Evolutionary conservation across 257 asterid species (phyloP).

Genomic region (Apocynum venetum): DNA sequence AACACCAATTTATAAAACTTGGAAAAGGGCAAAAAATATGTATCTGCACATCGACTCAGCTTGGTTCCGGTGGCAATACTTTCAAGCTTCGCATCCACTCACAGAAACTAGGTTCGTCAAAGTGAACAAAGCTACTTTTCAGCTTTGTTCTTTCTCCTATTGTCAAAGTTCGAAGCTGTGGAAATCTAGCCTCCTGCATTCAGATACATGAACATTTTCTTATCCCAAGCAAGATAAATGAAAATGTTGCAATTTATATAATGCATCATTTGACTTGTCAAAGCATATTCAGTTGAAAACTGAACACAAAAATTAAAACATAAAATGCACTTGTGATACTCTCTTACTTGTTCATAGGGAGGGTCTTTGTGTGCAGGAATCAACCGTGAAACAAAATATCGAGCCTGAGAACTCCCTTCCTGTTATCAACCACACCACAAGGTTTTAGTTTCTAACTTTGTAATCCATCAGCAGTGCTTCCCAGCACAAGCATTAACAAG

Average conservation of each 20-base stretch:
- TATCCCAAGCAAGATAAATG: not conserved
- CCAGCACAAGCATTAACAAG: constrained; percentile 8
- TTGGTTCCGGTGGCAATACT: constrained; percentile 82
- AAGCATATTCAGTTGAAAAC: not conserved
- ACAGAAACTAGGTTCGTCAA: constrained; percentile 93
- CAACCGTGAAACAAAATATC: constrained; percentile 86
- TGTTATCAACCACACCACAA: constrained; percentile 29
- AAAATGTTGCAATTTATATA: not conserved
- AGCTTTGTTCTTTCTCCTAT: constrained; percentile 73
- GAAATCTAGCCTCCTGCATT: constrained; percentile 88
- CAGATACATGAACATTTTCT: not conserved
- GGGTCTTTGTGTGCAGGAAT: constrained; percentile 98
- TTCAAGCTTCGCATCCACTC: constrained; percentile 93
- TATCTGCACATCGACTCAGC: constrained; percentile 16
- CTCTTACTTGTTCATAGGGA: constrained; percentile 82
- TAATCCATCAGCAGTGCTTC: not conserved
- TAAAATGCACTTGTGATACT: not conserved
- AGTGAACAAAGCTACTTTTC: constrained; percentile 83
- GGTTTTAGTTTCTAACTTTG: not conserved
- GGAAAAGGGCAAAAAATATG: not conserved
- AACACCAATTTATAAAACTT: not conserved
- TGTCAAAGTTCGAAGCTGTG: constrained; percentile 81
- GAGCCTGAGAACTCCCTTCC: constrained; percentile 99
- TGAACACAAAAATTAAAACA: not conserved
- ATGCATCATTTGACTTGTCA: not conserved